phyloP scores from a whole-genome alignment of 768 basidiomycete genomes.

The Tricholoma hemisulphureum region DNA sequence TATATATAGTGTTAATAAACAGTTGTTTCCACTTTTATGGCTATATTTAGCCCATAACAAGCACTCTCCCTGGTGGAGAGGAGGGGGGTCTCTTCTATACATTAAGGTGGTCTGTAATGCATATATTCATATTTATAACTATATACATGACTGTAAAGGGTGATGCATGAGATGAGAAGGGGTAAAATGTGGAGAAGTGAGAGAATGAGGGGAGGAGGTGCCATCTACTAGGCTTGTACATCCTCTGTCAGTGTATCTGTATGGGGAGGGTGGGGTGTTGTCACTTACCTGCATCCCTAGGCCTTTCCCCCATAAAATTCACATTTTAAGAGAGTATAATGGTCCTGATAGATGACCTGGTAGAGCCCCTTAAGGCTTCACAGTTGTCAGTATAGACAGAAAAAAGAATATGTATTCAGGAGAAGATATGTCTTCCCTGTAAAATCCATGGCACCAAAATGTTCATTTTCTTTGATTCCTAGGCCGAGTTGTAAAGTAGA shows the following conservation, averaged over 20 bases:
- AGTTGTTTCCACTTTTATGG: background rate
- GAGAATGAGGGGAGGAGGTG: background rate
- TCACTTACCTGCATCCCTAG: background rate
- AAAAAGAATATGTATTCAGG: background rate
- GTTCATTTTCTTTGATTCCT: background rate
- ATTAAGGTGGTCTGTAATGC: background rate
- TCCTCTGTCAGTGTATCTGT: background rate
- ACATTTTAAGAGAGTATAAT: background rate
- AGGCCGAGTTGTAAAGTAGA: background rate
- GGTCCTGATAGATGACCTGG: background rate
- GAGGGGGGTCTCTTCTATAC: background rate
- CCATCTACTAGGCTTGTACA: background rate
- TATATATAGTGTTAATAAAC: background rate
- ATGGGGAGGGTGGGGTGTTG: background rate
- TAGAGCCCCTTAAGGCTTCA: background rate
- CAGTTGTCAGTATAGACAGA: background rate
- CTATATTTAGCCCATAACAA: background rate
- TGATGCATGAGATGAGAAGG: background rate
- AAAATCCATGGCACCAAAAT: background rate
- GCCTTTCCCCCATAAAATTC: background rate
- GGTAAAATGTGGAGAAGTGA: background rate
- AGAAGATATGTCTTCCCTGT: background rate
- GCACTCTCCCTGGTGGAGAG: background rate
- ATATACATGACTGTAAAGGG: background rate
- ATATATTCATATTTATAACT: background rate